These are phyloP conservation scores for Saturnispora serradocipensis DNA, from an alignment of 805 yeast genomes.

Conservation along the genomic window DNA sequence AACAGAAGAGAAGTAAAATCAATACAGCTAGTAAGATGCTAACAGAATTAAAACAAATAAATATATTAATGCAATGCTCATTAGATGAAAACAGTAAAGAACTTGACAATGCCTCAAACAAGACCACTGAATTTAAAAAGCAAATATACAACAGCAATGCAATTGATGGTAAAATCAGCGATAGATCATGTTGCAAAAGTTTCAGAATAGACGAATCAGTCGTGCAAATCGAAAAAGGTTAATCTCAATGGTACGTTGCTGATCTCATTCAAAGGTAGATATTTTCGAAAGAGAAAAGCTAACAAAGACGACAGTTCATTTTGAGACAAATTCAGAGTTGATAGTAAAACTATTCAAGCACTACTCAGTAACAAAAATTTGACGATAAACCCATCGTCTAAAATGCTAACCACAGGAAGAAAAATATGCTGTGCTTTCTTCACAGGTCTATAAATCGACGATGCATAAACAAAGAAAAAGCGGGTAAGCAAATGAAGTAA, in stretches of 20 bases:
- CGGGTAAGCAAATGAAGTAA: neutral
- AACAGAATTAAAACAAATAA: neutral
- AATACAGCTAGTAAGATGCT: too few species aligned
- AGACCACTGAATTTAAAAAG: neutral
- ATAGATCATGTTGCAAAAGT: neutral
- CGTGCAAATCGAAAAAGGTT: neutral
- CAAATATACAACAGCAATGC: neutral
- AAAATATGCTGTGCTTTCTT: conserved; percentile 8
- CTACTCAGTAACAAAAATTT: neutral
- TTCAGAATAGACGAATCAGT: too few species aligned
- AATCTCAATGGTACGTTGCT: neutral
- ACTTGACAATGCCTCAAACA: neutral
- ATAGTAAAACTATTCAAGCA: neutral
- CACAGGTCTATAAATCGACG: neutral
- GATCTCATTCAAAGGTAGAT: neutral
- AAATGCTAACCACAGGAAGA: neutral
- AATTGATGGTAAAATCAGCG: neutral
- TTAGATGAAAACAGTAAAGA: neutral
- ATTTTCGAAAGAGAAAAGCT: neutral
- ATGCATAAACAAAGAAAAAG: neutral
- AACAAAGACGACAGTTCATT: neutral
- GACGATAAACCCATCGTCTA: too few species aligned
- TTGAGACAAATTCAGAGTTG: neutral
- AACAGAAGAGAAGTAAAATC: too few species aligned
- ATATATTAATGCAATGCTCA: neutral